A percentile compares a stretch with the other conserved stretches of the same genome.
phyloP scores from a whole-genome alignment of 371 early-diverging fungal species.

The Sporodiniella umbellata region DNA sequence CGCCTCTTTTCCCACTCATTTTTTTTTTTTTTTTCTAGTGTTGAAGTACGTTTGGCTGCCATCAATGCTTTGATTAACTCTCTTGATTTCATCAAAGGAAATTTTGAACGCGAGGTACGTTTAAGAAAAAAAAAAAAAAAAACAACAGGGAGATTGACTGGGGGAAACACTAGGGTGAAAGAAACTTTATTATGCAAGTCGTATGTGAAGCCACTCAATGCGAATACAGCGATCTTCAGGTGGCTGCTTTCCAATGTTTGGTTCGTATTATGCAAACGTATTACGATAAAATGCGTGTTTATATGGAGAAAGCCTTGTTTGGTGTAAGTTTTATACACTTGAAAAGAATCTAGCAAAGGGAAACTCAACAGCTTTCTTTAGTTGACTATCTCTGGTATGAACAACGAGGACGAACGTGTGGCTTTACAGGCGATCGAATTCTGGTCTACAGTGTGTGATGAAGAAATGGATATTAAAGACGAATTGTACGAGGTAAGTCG shows the following conservation, averaged over 20 bases:
- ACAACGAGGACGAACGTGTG: constrained; percentile 72
- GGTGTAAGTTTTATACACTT: too few relatives aligned
- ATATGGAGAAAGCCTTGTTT: constrained; percentile 93
- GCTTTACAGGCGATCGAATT: constrained; percentile 97
- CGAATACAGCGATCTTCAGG: constrained; percentile 68
- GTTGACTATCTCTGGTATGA: constrained; percentile 91
- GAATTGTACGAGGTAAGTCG: constrained; percentile 41
- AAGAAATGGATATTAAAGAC: constrained; percentile 74
- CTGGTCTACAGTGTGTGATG: constrained; percentile 97
- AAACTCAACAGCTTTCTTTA: constrained; percentile 11
- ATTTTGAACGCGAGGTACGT: constrained; percentile 81
- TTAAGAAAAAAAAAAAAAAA: not conserved
- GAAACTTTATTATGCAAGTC: constrained; percentile 97
- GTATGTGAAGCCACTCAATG: constrained; percentile 94
- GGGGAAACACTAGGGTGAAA: constrained; percentile 84
- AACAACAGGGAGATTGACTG: not conserved
- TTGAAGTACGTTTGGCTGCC: constrained; percentile 85
- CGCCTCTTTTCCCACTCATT: too few relatives aligned
- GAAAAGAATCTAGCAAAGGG: too few relatives aligned
- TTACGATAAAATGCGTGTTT: constrained; percentile 90
- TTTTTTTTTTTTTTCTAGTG: too few relatives aligned
- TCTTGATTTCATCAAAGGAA: constrained; percentile 86
- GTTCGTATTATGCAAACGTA: constrained; percentile 94
- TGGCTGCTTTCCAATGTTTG: constrained; percentile 91
- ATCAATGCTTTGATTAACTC: constrained; percentile 90